These are phyloP conservation scores for Thozetella sp. DNA, from an alignment of 495 filamentous ascomycete genomes.

Conservation along the genomic window DNA sequence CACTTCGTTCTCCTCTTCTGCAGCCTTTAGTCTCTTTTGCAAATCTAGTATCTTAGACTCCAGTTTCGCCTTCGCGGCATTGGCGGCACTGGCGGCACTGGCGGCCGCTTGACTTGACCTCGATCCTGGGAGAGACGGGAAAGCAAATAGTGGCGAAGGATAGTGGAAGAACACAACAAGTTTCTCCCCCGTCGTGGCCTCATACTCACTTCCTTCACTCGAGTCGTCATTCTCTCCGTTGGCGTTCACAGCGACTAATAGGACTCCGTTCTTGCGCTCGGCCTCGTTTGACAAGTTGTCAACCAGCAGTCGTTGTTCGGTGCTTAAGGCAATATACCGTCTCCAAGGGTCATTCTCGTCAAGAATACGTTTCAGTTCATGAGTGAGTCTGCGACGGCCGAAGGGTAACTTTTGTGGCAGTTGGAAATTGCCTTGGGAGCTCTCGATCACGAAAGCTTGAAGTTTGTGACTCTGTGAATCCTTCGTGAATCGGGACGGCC, in stretches of 20 bases:
- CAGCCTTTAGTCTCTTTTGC: slow-evolving; percentile 7
- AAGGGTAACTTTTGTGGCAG: not conserved
- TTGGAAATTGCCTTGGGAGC: not conserved
- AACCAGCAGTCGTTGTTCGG: not conserved
- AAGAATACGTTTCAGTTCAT: not conserved
- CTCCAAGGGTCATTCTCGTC: not conserved
- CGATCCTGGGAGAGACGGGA: too few species aligned
- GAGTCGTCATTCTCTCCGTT: not conserved
- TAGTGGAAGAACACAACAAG: not conserved
- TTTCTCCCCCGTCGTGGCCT: not conserved
- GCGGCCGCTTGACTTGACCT: too few species aligned
- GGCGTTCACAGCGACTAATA: not conserved
- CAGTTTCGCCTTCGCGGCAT: too few species aligned
- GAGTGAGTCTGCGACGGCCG: not conserved
- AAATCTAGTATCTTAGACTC: not conserved
- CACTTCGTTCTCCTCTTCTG: not conserved
- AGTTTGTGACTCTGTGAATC: not conserved
- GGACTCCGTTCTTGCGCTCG: not conserved
- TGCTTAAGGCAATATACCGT: not conserved
- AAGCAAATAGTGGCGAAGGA: not conserved
- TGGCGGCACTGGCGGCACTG: too few species aligned
- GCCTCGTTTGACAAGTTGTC: not conserved
- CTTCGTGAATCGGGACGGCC: not conserved
- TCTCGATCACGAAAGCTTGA: not conserved
- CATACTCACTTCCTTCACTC: not conserved